A percentile compares a stretch with the other conserved stretches of the same genome.
Evolutionary conservation across 768 basidiomycete species (phyloP).

Genomic region (Termitomyces sp.): DNA sequence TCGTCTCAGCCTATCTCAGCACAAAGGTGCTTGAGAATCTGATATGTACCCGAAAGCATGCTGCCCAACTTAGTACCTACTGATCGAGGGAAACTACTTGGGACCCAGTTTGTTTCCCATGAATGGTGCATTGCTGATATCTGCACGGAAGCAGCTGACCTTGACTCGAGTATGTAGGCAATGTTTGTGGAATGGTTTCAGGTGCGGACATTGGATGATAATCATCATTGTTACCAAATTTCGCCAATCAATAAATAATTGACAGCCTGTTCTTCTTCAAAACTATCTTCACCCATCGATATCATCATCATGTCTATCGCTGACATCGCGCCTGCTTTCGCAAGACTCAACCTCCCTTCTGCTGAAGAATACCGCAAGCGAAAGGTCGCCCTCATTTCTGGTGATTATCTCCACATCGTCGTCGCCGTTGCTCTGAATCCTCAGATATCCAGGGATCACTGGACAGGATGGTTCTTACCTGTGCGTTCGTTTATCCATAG

Average conservation of each 20-base stretch:
- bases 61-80: no score
- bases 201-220: no score
- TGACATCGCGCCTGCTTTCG: slow-evolving; percentile 39
- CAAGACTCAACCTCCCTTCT: slow-evolving; percentile 59
- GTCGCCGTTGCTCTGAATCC: slow-evolving; percentile 1
- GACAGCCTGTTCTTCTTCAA: neutral
- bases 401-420: slow-evolving; percentile 34
- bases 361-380: slow-evolving; percentile 83
- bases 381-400: slow-evolving; percentile 92
- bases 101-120: no score
- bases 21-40: no score
- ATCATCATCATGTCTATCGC: slow-evolving; percentile 40
- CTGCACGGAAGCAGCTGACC: no score
- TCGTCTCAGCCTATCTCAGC: no score
- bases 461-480: slow-evolving; percentile 97
- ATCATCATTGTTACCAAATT: neutral
- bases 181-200: no score
- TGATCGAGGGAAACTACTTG: no score
- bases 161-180: no score
- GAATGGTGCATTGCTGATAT: no score
- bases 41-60: no score
- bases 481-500: slow-evolving; percentile 38
- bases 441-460: slow-evolving; percentile 67
- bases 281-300: no score
- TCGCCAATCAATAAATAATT: neutral